phyloP scores from a whole-genome alignment of 2,329 filamentous ascomycete genomes.

The Talaromyces albobiverticillius region DNA sequence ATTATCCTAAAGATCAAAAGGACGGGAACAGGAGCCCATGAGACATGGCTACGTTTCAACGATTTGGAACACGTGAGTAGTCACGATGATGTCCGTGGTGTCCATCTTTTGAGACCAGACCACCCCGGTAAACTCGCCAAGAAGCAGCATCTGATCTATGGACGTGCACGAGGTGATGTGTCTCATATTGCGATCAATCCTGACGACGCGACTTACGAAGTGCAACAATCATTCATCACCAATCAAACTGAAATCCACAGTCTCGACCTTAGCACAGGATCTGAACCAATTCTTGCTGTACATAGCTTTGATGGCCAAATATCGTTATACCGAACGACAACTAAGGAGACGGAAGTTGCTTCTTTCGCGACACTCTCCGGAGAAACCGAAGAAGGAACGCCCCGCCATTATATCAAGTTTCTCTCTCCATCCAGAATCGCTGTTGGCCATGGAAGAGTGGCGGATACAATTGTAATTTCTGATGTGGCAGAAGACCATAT shows the following conservation, averaged over 20 bases:
- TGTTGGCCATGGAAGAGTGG: constrained; percentile 47
- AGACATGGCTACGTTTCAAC: constrained; percentile 52
- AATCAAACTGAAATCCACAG: constrained; percentile 45
- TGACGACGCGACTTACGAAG: constrained; percentile 26
- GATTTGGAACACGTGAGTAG: constrained; percentile 51
- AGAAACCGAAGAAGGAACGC: constrained; percentile 20
- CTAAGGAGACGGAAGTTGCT: constrained; percentile 29
- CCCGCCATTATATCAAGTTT: constrained; percentile 53
- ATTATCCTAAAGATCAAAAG: constrained; percentile 51
- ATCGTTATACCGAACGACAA: constrained; percentile 45
- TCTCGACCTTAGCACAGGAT: constrained; percentile 44
- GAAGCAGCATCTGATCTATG: constrained; percentile 51
- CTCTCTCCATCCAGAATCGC: constrained; percentile 51
- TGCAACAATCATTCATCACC: constrained; percentile 44
- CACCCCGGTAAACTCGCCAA: constrained; percentile 32
- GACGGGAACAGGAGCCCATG: constrained; percentile 31
- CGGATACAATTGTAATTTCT: constrained; percentile 49
- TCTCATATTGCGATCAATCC: constrained; percentile 35
- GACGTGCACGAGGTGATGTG: constrained; percentile 56
- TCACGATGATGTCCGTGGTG: constrained; percentile 58
- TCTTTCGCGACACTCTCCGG: constrained; percentile 33
- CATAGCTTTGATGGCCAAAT: constrained; percentile 49
- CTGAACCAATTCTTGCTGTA: constrained; percentile 48
- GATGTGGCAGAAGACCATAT: constrained; percentile 48
- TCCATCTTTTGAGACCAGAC: constrained; percentile 51